Base-by-base conservation (phyloP, 345 rosid species). In the Anastatica hierochuntica region DNA sequence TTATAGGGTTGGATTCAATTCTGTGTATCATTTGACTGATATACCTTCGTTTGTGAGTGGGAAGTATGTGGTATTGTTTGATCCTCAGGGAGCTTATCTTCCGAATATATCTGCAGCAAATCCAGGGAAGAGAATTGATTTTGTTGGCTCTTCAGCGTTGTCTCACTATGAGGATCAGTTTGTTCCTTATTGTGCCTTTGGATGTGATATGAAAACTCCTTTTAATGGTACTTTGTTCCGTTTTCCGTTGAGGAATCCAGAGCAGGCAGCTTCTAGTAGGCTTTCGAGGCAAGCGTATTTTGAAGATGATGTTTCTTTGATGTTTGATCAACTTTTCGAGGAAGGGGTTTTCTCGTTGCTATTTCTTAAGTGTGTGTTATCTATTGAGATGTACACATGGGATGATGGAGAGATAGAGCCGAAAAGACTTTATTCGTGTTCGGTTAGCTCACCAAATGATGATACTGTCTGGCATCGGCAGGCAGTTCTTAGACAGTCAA, bases 31-130 rank as follows among this genome's bases (percentile, higher is more conserved):
- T 71, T 72, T 90, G 60, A 90, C 97, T 13, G 97, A 90, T 70
- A 68, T 90, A 77, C 97, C 97, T 12, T 85, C 95, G 10, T 90
- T 90, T 53, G 97, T 83, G 63, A 90, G 97, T 67, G 90, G 90
- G 6, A 85, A 83, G 16, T 81, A 83, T 62, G 78, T 76, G 14
- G 97, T 90, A 18, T 14, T 90, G 36, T 90, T 90, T 65, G 97
- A 90, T 78, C 97, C 97, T 43, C 97, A 90, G 30, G 83, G 94
- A 35, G 73, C 70, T 77, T 76, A 77, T 61, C 79, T 90, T 47
- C 97, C 97, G 3, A 84, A 85, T 64, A 74, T 90, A 16, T 85
- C 95, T 29, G 72, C 88, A 6, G 78, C 95, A 12, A 90, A 90
- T 60, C 97, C 97, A 37, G 97, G 97, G 38, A 90, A 90, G 71